Evolutionary conservation across 371 early-diverging fungal genomes (phyloP).

Genomic region (Umbelopsis sp.): DNA sequence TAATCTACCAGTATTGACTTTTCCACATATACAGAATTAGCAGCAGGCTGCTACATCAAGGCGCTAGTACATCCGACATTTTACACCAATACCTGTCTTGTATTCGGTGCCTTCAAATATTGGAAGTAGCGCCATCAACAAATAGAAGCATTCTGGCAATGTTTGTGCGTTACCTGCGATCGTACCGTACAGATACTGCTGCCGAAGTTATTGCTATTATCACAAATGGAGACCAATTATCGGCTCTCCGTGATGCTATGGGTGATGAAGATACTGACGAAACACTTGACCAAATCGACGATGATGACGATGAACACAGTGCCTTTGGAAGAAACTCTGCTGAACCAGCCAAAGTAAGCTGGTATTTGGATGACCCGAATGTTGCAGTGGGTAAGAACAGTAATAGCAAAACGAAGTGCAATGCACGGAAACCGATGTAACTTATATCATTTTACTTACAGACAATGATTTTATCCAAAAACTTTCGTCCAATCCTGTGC

Average conservation of each 20-base stretch:
- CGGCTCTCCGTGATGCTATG: not conserved
- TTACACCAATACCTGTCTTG: slow-evolving; percentile 39
- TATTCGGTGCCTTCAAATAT: slow-evolving; percentile 32
- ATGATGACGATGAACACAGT: not conserved
- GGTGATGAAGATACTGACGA: not conserved
- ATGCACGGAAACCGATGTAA: not conserved
- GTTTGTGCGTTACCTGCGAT: slow-evolving; percentile 11
- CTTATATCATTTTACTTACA: not conserved
- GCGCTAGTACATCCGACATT: slow-evolving; percentile 38
- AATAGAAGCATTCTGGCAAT: slow-evolving; percentile 1
- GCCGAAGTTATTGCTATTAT: slow-evolving; percentile 15
- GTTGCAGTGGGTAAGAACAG: not conserved
- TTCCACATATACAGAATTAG: slow-evolving; percentile 27
- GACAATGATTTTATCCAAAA: slow-evolving; percentile 13
- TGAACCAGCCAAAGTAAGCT: slow-evolving; percentile 11
- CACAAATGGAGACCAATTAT: not conserved
- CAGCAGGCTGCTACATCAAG: slow-evolving; percentile 38
- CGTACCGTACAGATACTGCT: slow-evolving; percentile 18
- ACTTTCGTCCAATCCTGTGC: not conserved
- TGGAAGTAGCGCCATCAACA: slow-evolving; percentile 24
- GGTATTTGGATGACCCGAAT: not conserved
- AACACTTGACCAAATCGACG: not conserved
- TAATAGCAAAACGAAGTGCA: not conserved
- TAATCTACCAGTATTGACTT: not conserved
- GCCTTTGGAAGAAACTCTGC: not conserved